Evolutionary conservation across 1,284 basidiomycete species (phyloP).

Genomic region (Waitea zeae): DNA sequence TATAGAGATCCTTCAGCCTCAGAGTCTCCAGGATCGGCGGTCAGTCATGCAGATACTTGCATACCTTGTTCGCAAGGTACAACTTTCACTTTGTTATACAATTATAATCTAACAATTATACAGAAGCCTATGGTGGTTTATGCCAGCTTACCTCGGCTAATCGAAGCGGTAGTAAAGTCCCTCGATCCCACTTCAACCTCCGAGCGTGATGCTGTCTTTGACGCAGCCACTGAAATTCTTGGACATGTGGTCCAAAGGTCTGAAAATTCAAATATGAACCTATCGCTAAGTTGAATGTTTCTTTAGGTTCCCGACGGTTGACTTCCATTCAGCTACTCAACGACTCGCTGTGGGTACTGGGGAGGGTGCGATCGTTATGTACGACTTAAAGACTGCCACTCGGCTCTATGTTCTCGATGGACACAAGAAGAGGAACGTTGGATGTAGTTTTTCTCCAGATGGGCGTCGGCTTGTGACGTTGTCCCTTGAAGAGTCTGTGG

Average conservation of each 20-base stretch:
- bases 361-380: constrained; percentile 90
- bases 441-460: constrained; percentile 84
- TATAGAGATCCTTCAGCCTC: constrained; percentile 78
- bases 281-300: background rate
- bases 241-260: constrained; percentile 82
- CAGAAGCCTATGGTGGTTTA: constrained; percentile 79
- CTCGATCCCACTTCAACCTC: constrained; percentile 81
- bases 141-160: constrained; percentile 71
- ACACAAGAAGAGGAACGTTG: constrained; percentile 64
- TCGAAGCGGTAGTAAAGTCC: constrained; percentile 94
- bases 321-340: constrained; percentile 78
- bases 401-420: constrained; percentile 90
- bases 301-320: constrained; percentile 78
- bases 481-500: constrained; percentile 67
- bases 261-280: constrained; percentile 15
- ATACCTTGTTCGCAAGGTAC: constrained; percentile 80
- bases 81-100: background rate
- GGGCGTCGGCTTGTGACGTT: constrained; percentile 80
- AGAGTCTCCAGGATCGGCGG: constrained; percentile 64
- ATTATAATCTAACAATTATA: background rate
- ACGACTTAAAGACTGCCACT: constrained; percentile 92
- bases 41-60: constrained; percentile 89
- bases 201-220: constrained; percentile 74
- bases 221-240: constrained; percentile 86
- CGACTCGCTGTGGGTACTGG: constrained; percentile 86